These are phyloP conservation scores for Starmerella scarabaei DNA, from an alignment of 805 yeast genomes.

Conservation along the genomic window DNA sequence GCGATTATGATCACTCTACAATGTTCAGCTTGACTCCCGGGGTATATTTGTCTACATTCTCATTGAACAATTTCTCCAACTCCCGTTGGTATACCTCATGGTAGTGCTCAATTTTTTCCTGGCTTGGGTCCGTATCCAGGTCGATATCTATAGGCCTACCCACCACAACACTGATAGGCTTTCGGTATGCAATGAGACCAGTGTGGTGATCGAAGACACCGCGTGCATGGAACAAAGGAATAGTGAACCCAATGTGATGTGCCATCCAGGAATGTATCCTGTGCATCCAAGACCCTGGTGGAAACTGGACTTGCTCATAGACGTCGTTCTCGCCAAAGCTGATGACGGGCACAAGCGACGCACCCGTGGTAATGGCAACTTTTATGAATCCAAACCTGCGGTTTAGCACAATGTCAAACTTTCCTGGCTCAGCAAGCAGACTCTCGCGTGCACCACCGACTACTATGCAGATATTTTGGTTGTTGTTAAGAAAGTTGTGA, in stretches of 20 bases:
- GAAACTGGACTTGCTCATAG: conserved; percentile 39
- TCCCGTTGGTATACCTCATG: conserved; percentile 60
- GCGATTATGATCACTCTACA: conserved; percentile 9
- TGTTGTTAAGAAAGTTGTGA: conserved; percentile 44
- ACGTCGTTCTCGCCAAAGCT: conserved; percentile 79
- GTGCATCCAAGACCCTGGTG: conserved; percentile 36
- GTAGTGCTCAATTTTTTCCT: conserved; percentile 31
- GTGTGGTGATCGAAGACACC: conserved; percentile 87
- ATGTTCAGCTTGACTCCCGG: conserved; percentile 16
- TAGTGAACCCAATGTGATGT: conserved; percentile 58
- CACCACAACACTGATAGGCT: conserved; percentile 55
- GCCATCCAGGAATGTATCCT: conserved; percentile 63
- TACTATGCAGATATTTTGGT: conserved; percentile 74
- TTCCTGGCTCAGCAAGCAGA: conserved; percentile 38
- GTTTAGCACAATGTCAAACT: conserved; percentile 54
- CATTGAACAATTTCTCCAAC: conserved; percentile 49
- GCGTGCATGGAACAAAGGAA: conserved; percentile 84
- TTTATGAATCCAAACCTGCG: conserved; percentile 81
- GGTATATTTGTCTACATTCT: conserved; percentile 37
- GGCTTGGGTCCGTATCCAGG: conserved; percentile 4
- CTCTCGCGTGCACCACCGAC: conserved; percentile 95
- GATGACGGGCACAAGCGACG: conserved; percentile 74
- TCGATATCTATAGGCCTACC: conserved; percentile 32
- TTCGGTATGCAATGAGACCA: conserved; percentile 78
- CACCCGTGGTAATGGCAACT: conserved; percentile 68